Percentiles rank a stretch among this genome's conserved stretches.
These are phyloP conservation scores for Alternaria brassicae DNA, from an alignment of 2,329 filamentous ascomycete genomes.

Conservation along the genomic window DNA sequence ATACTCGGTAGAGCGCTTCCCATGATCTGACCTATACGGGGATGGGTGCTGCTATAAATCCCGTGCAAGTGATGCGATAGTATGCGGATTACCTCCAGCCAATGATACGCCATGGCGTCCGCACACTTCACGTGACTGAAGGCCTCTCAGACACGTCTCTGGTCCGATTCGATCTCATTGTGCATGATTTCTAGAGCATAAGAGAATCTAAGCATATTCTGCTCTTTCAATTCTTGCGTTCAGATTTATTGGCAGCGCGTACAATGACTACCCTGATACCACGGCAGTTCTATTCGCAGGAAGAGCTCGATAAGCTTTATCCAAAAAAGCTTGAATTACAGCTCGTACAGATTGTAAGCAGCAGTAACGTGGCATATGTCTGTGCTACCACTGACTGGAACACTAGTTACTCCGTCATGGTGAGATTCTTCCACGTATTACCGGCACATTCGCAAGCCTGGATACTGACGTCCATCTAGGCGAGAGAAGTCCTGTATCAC, in stretches of 20 bases:
- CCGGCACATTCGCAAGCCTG: neutral
- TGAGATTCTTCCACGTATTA: constrained; percentile 15
- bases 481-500: constrained; percentile 81
- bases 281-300: constrained; percentile 76
- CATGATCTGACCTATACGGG: neutral
- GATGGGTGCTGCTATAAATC: constrained; percentile 1
- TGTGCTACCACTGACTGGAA: constrained; percentile 11
- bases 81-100: constrained; percentile 13
- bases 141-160: constrained; percentile 1
- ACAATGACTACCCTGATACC: constrained; percentile 80
- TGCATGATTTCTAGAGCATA: neutral
- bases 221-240: neutral
- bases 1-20: neutral
- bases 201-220: neutral
- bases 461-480: constrained; percentile 50
- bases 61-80: constrained; percentile 4
- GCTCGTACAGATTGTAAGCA: constrained; percentile 79
- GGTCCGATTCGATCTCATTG: neutral
- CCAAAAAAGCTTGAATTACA: constrained; percentile 80
- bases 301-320: constrained; percentile 83
- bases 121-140: constrained; percentile 33
- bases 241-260: neutral
- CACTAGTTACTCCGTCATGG: constrained; percentile 51
- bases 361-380: neutral
- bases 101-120: constrained; percentile 18